These are phyloP conservation scores for Pulveroboletus sp. DNA, from an alignment of 768 basidiomycete genomes.

Conservation along the genomic window DNA sequence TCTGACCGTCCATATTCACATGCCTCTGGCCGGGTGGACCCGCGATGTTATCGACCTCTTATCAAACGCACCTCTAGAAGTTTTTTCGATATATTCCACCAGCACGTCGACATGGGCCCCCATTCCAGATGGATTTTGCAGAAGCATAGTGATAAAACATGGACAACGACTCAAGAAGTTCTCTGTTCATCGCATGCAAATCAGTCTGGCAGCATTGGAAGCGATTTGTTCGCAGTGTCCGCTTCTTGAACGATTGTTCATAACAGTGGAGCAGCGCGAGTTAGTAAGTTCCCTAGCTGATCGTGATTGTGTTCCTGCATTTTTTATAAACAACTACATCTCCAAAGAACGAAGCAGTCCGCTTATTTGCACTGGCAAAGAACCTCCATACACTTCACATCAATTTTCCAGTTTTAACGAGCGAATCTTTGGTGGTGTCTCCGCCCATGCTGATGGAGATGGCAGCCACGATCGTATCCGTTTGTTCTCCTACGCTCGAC, in stretches of 20 bases:
- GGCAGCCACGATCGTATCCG: constrained; percentile 44
- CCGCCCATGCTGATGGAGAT: constrained; percentile 26
- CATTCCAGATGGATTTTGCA: constrained; percentile 50
- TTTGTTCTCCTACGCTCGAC: constrained; percentile 49
- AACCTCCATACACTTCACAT: constrained; percentile 59
- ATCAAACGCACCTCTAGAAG: constrained; percentile 47
- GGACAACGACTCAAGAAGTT: constrained; percentile 51
- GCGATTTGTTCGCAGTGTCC: constrained; percentile 55
- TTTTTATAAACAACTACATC: background rate
- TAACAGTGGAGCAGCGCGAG: constrained; percentile 47
- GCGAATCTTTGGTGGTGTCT: constrained; percentile 16
- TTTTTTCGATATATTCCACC: constrained; percentile 62
- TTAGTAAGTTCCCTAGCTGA: constrained; percentile 37
- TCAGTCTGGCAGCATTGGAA: constrained; percentile 47
- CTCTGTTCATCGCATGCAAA: constrained; percentile 62
- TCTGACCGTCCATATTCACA: constrained; percentile 44
- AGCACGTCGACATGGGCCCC: constrained; percentile 38
- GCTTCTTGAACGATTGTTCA: constrained; percentile 59
- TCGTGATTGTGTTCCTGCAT: background rate
- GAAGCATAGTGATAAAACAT: constrained; percentile 47
- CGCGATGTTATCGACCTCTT: constrained; percentile 42
- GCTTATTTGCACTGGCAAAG: constrained; percentile 42
- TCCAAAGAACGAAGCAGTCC: constrained; percentile 17
- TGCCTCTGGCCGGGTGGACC: constrained; percentile 44
- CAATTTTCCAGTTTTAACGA: constrained; percentile 40